phyloP scores from a whole-genome alignment of 306 rosid genomes.

The Lathyrus tuberosus region DNA sequence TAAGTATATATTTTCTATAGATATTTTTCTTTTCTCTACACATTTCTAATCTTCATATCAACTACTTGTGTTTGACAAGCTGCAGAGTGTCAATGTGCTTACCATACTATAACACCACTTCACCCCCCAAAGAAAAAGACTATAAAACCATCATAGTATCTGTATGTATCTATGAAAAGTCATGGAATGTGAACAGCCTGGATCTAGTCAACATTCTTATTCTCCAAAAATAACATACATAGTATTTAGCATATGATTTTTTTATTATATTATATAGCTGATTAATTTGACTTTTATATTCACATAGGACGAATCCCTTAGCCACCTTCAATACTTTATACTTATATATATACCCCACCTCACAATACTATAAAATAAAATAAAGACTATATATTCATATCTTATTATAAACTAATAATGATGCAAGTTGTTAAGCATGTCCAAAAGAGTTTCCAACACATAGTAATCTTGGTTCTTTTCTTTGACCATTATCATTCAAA shows the following conservation, averaged over 20 bases:
- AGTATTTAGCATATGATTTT: conserved; percentile 26
- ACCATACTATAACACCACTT: not conserved
- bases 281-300: conserved; percentile 43
- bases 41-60: not conserved
- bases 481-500: conserved; percentile 46
- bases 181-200: conserved; percentile 38
- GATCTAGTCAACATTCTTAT: conserved; percentile 38
- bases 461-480: conserved; percentile 42
- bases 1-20: too few species aligned
- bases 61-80: conserved; percentile 23
- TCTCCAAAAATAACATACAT: conserved; percentile 6
- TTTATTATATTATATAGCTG: conserved; percentile 35
- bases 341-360: conserved; percentile 7
- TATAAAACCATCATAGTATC: not conserved
- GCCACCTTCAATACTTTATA: conserved; percentile 40
- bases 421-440: conserved; percentile 40
- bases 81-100: not conserved
- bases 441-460: conserved; percentile 37
- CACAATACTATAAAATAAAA: not conserved
- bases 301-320: conserved; percentile 21
- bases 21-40: too few species aligned
- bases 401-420: conserved; percentile 16
- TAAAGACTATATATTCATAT: not conserved
- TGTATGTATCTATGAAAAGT: not conserved
- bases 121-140: not conserved